phyloP scores from a whole-genome alignment of 164 flowering plant species.

The Magnolia changhungtana region DNA sequence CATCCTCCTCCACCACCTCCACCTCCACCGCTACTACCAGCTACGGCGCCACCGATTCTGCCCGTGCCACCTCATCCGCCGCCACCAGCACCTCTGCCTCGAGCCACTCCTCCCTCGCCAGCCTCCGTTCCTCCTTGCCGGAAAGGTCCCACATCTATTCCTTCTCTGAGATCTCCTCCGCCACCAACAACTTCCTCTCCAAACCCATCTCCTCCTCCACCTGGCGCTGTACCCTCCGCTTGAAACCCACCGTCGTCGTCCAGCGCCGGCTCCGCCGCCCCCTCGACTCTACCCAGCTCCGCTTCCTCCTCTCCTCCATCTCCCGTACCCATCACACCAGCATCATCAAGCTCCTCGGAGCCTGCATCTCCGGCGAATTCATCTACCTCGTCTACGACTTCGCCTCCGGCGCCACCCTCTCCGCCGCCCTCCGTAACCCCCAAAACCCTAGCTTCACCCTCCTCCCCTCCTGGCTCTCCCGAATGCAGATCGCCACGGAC shows the following conservation, averaged over 20 bases:
- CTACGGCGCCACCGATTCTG: neutral
- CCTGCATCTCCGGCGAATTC: slow-evolving; percentile 52
- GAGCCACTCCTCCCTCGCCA: slow-evolving; percentile 26
- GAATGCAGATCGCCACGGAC: slow-evolving; percentile 78
- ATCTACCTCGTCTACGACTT: slow-evolving; percentile 77
- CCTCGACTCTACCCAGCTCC: slow-evolving; percentile 30
- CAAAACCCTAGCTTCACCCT: slow-evolving; percentile 63
- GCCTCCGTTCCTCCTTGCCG: slow-evolving; percentile 35
- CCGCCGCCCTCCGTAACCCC: slow-evolving; percentile 55
- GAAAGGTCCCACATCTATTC: slow-evolving; percentile 43
- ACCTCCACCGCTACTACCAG: slow-evolving; percentile 1
- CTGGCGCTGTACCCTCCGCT: slow-evolving; percentile 66
- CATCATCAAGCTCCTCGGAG: slow-evolving; percentile 67
- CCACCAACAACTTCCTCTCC: slow-evolving; percentile 48
- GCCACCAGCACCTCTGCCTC: slow-evolving; percentile 25
- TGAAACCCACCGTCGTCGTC: slow-evolving; percentile 41
- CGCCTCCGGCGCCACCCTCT: slow-evolving; percentile 54
- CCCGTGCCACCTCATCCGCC: neutral
- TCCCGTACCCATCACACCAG: slow-evolving; percentile 64
- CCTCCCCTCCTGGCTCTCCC: slow-evolving; percentile 61
- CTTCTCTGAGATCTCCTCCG: slow-evolving; percentile 45
- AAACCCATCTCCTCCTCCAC: slow-evolving; percentile 41
- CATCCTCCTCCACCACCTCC: neutral
- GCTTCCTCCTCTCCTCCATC: slow-evolving; percentile 35
- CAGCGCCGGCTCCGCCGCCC: slow-evolving; percentile 58